Base-by-base conservation (phyloP, 768 basidiomycete species). In the Clathrus columnatus region DNA sequence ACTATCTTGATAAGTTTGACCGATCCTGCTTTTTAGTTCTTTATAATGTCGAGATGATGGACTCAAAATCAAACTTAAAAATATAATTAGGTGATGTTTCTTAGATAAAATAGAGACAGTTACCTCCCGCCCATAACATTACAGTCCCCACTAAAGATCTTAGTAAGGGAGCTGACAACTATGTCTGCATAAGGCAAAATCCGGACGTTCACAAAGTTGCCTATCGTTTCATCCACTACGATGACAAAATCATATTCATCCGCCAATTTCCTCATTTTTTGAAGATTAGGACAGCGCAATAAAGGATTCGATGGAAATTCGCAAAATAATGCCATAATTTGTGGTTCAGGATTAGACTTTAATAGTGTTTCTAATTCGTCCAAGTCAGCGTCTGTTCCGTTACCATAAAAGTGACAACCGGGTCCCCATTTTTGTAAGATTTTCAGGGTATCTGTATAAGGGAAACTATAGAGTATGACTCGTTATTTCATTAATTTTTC, bases 101-200 rank as follows among this genome's bases (percentile, higher is more conserved):
- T 44, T 42, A n/a, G 16, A 30, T 28, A 21, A 23, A n/a, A n/a
- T n/a, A n/a, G n/a, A n/a, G 8, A 47, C 42, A 65, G 73, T 62
- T 60, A 80, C 78, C 73, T 75, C 61, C 78, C 78, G 24, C 78
- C 77, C 73, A 79, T 76, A 48, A 79, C 78, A 60, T 80, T 79
- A 16, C 72, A 69, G 56, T 75, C 73, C 1, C 78, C 78, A 56
- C 73, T 74, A 62, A 80, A 79, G 51, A 79, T 71, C 68, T 80
- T 80, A 20, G 76, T 77, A 61, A 80, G 58, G 63, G 74, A 75
- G 58, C 72, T 75, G 44, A 77, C 77, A 17, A 78, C 70, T 8
- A 79, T 65, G 61, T 79, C 78, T 17, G 73, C 73, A 44, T 67
- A 74, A 24, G 69, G 70, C 16, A 75, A 67, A 2, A 75, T 66